Evolutionary conservation across 352 stramenopile species (phyloP).

Genomic region (Phytopythium aichiense): DNA sequence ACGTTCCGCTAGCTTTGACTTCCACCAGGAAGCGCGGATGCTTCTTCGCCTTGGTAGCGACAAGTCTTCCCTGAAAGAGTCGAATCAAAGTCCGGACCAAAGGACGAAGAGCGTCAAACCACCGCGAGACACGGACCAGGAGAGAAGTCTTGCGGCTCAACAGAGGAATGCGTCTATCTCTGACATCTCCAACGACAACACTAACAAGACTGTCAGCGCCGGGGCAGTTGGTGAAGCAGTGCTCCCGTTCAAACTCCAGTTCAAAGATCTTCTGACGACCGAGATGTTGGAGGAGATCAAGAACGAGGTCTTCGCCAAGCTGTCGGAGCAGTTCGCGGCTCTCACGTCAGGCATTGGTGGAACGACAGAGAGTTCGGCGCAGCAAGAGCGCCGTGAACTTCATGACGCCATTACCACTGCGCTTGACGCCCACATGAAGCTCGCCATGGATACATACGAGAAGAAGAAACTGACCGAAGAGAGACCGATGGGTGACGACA

Average conservation of each 20-base stretch:
- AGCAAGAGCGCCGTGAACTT: conserved; percentile 24
- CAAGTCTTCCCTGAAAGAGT: background rate
- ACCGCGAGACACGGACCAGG: background rate
- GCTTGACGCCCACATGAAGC: conserved; percentile 48
- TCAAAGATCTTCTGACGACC: conserved; percentile 46
- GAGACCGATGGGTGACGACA: background rate
- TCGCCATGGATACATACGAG: conserved; percentile 21
- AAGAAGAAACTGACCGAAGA: conserved; percentile 12
- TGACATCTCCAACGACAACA: background rate
- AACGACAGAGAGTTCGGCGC: conserved; percentile 4
- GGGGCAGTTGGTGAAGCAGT: background rate
- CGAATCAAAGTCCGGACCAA: background rate
- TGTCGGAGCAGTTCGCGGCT: conserved; percentile 33
- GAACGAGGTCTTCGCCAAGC: conserved; percentile 51
- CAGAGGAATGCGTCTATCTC: background rate
- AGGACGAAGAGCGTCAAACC: background rate
- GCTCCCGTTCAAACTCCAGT: conserved; percentile 25
- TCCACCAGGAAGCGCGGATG: conserved; percentile 12
- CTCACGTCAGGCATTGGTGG: conserved; percentile 1
- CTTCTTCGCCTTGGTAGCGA: conserved; percentile 6
- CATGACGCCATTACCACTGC: conserved; percentile 46
- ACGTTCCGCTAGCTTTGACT: conserved; percentile 23
- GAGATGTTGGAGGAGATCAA: conserved; percentile 59
- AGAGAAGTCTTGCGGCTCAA: background rate
- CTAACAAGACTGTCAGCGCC: background rate